Evolutionary conservation across 495 filamentous ascomycete genomes (phyloP), one percentile per base, ranked within the genome.

Genomic region (Hypoxylon crocopeplum): DNA sequence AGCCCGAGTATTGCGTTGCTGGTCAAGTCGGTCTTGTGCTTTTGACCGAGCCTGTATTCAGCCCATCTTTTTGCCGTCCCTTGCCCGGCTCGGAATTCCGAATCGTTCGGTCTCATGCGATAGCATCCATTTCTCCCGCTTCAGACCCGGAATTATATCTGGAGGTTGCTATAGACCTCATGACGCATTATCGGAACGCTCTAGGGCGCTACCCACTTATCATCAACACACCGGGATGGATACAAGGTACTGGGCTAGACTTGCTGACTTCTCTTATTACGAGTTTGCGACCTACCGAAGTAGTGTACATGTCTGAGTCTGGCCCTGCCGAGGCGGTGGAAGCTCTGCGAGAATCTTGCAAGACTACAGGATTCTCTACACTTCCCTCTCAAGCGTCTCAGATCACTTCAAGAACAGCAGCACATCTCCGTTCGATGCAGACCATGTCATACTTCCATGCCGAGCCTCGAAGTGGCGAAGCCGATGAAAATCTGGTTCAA

Each of bases 201-300:
- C 67, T 73, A 20, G 48, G 67, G 6, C 69, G 83, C 24, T 62
- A 76, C 5, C 87, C 89, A 2, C 77, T 97, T 6, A 76, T 97
- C 7, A 82, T 97, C 67, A 94, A 95, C 69, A 88, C 86, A 10
- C 86, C 90, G 1, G 90, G 90, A 16, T 94, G 91, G 91, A 85
- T 93, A 21, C 86, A 88, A 66, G 89, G 88, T 3, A 82, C 84
- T 6, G 88, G 89, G 1, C 72, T 93, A 4, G 87, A 91, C 62
- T 76, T 93, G 8, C 77, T 92, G 0, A 75, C 78, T 16, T 84
- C 85, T 41, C 73, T 94, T 1, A 80, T 93, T 52, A 64, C 72
- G 1, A 71, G 70, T 2, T 54, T 75, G 10, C 63, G 62, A 4
- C 82, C 80, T 0, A 76, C 83, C 1, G 85, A 89, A 51, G 80